phyloP scores from a whole-genome alignment of 768 basidiomycete genomes.

The Lactifluus hygrophoroides region DNA sequence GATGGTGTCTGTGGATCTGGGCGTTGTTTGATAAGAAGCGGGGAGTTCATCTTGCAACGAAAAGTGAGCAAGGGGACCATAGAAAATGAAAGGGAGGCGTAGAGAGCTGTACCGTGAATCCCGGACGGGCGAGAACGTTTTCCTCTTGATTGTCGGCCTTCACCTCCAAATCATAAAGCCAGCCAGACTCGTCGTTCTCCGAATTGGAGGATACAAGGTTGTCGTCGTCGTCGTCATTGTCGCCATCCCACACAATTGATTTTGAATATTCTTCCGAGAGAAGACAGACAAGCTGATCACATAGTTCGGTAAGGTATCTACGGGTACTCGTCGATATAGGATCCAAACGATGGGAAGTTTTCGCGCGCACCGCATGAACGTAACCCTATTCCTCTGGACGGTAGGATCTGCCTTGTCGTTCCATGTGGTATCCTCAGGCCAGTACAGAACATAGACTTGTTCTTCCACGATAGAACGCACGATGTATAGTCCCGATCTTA shows the following conservation, averaged over 20 bases:
- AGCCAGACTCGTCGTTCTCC: neutral
- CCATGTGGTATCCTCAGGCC: conserved; percentile 57
- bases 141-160: neutral
- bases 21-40: neutral
- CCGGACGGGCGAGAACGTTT: neutral
- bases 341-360: neutral
- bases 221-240: neutral
- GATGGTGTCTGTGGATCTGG: neutral
- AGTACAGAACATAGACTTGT: conserved; percentile 43
- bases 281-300: neutral
- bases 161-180: neutral
- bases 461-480: conserved; percentile 20
- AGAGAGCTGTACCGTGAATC: neutral
- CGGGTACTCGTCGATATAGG: neutral
- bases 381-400: conserved; percentile 43
- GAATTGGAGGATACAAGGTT: neutral
- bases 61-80: neutral
- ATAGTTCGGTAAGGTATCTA: neutral
- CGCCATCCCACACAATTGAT: neutral
- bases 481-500: conserved; percentile 46
- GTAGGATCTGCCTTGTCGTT: conserved; percentile 37
- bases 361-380: conserved; percentile 47
- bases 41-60: conserved; percentile 1
- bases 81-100: too few relatives aligned
- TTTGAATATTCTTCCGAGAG: neutral